A percentile compares a stretch with the other conserved stretches of the same genome.
Conservation (phyloP, 2,329 filamentous ascomycete species). For the Diaporthe citrichinensis region DNA sequence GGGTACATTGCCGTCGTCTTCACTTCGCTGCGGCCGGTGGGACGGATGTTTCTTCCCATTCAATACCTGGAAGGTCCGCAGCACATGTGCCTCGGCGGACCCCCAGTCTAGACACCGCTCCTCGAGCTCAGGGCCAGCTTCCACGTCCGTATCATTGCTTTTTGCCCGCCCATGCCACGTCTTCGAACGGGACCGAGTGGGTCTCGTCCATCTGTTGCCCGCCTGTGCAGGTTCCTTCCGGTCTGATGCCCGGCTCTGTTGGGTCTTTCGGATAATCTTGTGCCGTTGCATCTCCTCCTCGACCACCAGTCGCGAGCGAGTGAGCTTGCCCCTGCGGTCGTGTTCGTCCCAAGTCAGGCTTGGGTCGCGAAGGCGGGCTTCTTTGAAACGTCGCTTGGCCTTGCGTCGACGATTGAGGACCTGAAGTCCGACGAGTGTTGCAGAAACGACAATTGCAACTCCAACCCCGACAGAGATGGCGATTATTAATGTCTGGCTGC, state of each 20-base stretch:
- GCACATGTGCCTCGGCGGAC: constrained; percentile 33
- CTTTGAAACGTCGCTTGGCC: constrained; percentile 32
- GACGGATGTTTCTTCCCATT: constrained; percentile 27
- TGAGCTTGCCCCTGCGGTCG: constrained; percentile 41
- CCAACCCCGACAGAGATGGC: constrained; percentile 19
- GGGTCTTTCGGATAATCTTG: constrained; percentile 45
- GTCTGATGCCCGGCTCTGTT: constrained; percentile 44
- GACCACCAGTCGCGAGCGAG: constrained; percentile 42
- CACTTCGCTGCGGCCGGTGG: not conserved
- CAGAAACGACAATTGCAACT: constrained; percentile 14
- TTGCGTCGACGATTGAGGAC: constrained; percentile 38
- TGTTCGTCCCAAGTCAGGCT: constrained; percentile 45
- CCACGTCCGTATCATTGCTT: not conserved
- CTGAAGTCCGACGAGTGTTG: constrained; percentile 20
- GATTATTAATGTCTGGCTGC: constrained; percentile 9
- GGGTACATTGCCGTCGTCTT: not conserved
- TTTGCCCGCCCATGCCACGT: constrained; percentile 33
- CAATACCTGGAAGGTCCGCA: constrained; percentile 33
- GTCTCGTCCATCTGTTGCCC: not conserved
- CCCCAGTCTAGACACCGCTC: constrained; percentile 26
- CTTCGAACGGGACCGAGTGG: constrained; percentile 18
- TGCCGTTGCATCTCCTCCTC: constrained; percentile 45
- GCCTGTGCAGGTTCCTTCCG: not conserved
- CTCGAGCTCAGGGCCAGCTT: not conserved
- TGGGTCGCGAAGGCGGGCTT: constrained; percentile 43